Evolutionary conservation across 352 stramenopile genomes (phyloP).

Genomic region (Phytophthora aleatoria): DNA sequence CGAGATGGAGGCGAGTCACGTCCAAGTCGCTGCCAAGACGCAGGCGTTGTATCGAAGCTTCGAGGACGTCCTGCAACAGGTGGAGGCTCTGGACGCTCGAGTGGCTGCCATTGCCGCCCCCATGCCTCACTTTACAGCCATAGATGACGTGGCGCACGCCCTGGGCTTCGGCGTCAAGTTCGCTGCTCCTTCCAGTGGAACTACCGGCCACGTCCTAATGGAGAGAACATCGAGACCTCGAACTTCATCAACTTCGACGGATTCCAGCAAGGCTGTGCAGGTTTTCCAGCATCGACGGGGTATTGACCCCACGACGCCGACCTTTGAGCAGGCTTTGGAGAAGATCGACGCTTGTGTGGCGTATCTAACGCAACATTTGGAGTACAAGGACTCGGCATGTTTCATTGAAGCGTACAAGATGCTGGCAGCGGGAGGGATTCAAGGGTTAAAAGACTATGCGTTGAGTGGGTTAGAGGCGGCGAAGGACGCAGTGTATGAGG

Average conservation of each 20-base stretch:
- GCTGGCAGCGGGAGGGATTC: conserved; percentile 63
- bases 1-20: conserved; percentile 85
- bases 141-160: conserved; percentile 56
- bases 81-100: conserved; percentile 65
- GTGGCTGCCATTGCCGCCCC: conserved; percentile 65
- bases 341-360: conserved; percentile 71
- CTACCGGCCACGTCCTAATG: conserved; percentile 15
- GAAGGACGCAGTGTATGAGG: conserved; percentile 67
- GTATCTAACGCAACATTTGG: conserved; percentile 67
- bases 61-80: conserved; percentile 63
- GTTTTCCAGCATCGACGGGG: conserved; percentile 78
- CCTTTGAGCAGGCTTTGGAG: conserved; percentile 66
- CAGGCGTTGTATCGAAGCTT: conserved; percentile 81
- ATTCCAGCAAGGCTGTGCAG: conserved; percentile 52
- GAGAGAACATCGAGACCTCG: conserved; percentile 12
- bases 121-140: conserved; percentile 76
- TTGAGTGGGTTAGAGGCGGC: conserved; percentile 68
- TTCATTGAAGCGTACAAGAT: conserved; percentile 78
- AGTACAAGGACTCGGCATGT: conserved; percentile 72
- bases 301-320: conserved; percentile 69
- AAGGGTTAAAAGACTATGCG: conserved; percentile 76
- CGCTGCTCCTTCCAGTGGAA: conserved; percentile 37
- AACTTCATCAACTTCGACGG: background rate
- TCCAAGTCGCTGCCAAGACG: conserved; percentile 74
- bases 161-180: conserved; percentile 80